Conservation (phyloP, 179 eudicot species). For the Sideroxylon spinosum region DNA sequence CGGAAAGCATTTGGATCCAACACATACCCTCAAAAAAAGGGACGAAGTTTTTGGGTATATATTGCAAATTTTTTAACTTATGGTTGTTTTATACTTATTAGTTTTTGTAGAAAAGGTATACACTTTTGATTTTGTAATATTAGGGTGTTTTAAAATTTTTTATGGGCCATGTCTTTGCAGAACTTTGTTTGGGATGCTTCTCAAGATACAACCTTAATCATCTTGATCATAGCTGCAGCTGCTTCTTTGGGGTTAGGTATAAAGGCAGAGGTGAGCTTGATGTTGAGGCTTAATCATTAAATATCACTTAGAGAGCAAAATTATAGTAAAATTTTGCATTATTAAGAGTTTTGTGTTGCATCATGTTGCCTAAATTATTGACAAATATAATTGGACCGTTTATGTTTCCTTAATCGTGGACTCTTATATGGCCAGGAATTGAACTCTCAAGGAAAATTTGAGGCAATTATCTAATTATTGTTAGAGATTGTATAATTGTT, state of each 20-base stretch:
- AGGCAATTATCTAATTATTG: too few species aligned
- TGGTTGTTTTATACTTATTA: not conserved
- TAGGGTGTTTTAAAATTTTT: not conserved
- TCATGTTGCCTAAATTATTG: too few species aligned
- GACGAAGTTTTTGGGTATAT: conserved; percentile 72
- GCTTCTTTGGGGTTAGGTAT: conserved; percentile 85
- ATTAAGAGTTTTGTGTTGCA: too few species aligned
- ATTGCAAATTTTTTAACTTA: not conserved
- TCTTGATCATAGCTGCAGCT: conserved; percentile 91
- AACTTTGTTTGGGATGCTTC: conserved; percentile 90
- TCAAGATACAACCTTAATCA: conserved; percentile 72
- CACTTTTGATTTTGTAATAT: not conserved
- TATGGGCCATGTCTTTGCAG: conserved; percentile 28
- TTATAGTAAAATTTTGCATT: too few species aligned
- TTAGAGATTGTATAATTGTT: too few species aligned
- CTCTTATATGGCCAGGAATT: too few species aligned
- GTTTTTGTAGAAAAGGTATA: not conserved
- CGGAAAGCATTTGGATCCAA: conserved; percentile 73
- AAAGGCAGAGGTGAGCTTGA: conserved; percentile 61
- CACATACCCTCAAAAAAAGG: conserved; percentile 82
- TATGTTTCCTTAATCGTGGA: too few species aligned
- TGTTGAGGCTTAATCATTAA: not conserved
- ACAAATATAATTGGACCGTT: too few species aligned
- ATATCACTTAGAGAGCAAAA: not conserved
- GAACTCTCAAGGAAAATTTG: too few species aligned